These are phyloP conservation scores for Cystofilobasidium capitatum DNA, from an alignment of 768 basidiomycete species.

Conservation along the genomic window DNA sequence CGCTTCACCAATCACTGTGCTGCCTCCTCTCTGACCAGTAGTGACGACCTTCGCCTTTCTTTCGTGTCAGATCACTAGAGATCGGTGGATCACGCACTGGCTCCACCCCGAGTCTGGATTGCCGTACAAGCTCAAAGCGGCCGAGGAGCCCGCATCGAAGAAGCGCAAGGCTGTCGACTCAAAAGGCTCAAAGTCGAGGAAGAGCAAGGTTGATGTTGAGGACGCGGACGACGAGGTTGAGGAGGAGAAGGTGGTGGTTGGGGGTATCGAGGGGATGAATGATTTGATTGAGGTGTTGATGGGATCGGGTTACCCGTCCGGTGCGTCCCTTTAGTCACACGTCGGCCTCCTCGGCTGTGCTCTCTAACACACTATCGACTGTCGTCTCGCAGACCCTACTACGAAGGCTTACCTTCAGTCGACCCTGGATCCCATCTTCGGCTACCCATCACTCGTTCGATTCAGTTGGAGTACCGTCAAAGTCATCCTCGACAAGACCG, in stretches of 20 bases:
- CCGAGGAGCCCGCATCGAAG: not conserved
- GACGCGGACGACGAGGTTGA: constrained; percentile 27
- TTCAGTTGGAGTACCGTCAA: constrained; percentile 96
- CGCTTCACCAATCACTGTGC: no score
- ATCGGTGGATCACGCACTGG: constrained; percentile 25
- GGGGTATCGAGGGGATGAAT: constrained; percentile 20
- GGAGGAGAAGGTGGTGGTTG: constrained; percentile 25
- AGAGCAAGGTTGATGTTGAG: constrained; percentile 25
- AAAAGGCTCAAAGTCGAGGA: constrained; percentile 26
- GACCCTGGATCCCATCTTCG: constrained; percentile 76
- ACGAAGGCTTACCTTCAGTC: constrained; percentile 76
- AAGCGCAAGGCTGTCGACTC: constrained; percentile 21
- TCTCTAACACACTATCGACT: no score
- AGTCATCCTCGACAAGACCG: constrained; percentile 67
- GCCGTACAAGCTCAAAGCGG: constrained; percentile 8
- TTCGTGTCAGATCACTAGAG: constrained; percentile 21
- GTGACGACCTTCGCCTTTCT: no score
- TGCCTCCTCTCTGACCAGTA: not conserved
- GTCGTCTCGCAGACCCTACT: constrained; percentile 60
- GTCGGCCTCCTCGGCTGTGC: not conserved
- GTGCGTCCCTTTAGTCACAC: constrained; percentile 6
- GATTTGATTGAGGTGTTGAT: constrained; percentile 19
- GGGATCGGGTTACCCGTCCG: constrained; percentile 23
- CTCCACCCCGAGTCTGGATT: constrained; percentile 22
- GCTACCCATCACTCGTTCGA: constrained; percentile 76